Conservation (phyloP, 345 rosid species). For the Mangifera indica region DNA sequence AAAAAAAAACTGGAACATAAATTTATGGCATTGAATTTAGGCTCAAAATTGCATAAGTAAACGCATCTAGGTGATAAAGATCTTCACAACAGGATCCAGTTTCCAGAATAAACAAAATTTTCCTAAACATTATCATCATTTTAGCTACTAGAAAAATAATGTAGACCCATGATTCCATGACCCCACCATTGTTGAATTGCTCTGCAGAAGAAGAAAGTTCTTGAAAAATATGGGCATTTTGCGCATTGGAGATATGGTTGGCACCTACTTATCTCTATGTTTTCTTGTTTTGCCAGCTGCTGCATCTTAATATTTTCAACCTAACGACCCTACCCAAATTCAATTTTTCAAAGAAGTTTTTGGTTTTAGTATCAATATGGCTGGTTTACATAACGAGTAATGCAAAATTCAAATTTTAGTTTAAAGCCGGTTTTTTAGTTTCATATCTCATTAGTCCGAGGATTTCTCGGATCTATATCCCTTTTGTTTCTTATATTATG, state of each 20-base stretch:
- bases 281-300: neutral
- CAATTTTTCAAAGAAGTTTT: neutral
- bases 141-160: neutral
- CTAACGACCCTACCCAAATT: constrained; percentile 8
- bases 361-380: neutral
- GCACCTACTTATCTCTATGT: neutral
- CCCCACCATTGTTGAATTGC: constrained; percentile 12
- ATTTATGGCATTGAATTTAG: too few species aligned
- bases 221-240: constrained; percentile 9
- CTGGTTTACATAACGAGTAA: neutral
- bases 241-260: constrained; percentile 13
- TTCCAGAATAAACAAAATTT: too few species aligned
- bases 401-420: neutral
- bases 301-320: neutral
- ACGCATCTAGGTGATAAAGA: too few species aligned
- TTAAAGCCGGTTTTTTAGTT: constrained; percentile 4
- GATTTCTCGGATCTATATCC: constrained; percentile 9
- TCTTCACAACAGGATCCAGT: too few species aligned
- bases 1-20: too few species aligned
- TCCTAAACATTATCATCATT: too few species aligned
- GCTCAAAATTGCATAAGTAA: too few species aligned
- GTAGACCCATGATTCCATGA: constrained; percentile 2
- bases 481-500: neutral
- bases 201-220: neutral
- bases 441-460: neutral